phyloP scores from a whole-genome alignment of 208 protist species.

The Trypanosoma platydactyli region DNA sequence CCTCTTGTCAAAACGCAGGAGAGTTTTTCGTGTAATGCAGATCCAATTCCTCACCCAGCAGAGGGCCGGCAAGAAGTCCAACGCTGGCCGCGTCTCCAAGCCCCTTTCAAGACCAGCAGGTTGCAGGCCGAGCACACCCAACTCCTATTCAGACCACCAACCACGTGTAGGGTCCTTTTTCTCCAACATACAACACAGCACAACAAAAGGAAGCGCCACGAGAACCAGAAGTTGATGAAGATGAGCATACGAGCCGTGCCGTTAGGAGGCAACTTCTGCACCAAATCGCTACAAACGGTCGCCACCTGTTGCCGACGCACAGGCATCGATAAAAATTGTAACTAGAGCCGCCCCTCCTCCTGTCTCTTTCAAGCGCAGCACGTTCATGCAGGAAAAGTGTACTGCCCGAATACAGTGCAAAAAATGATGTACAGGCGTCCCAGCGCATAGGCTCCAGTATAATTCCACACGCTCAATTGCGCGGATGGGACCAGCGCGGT shows the following conservation, averaged over 20 bases:
- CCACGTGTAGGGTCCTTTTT: not conserved
- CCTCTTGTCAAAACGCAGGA: conserved; percentile 32
- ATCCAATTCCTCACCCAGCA: not conserved
- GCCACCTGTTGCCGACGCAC: conserved; percentile 55
- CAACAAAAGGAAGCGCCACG: conserved; percentile 18
- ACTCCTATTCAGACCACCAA: conserved; percentile 8
- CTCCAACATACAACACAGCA: not conserved
- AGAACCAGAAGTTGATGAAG: conserved; percentile 9
- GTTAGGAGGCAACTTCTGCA: not conserved
- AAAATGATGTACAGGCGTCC: conserved; percentile 29
- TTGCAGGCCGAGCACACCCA: not conserved
- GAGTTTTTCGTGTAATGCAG: conserved; percentile 48
- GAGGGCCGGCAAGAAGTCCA: not conserved
- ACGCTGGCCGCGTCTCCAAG: not conserved
- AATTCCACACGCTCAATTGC: conserved; percentile 37
- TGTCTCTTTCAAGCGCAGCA: no score
- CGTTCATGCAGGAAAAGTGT: conserved; percentile 13
- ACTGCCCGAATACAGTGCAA: conserved; percentile 17
- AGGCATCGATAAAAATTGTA: conserved; percentile 53
- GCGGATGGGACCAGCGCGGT: conserved; percentile 33
- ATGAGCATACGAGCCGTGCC: conserved; percentile 7
- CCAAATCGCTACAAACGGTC: not conserved
- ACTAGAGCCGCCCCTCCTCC: conserved; percentile 11
- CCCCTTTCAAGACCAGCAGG: not conserved
- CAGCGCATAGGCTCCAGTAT: conserved; percentile 40